These are phyloP conservation scores for Amorphotheca resinae DNA, from an alignment of 495 filamentous ascomycete genomes.

Conservation along the genomic window DNA sequence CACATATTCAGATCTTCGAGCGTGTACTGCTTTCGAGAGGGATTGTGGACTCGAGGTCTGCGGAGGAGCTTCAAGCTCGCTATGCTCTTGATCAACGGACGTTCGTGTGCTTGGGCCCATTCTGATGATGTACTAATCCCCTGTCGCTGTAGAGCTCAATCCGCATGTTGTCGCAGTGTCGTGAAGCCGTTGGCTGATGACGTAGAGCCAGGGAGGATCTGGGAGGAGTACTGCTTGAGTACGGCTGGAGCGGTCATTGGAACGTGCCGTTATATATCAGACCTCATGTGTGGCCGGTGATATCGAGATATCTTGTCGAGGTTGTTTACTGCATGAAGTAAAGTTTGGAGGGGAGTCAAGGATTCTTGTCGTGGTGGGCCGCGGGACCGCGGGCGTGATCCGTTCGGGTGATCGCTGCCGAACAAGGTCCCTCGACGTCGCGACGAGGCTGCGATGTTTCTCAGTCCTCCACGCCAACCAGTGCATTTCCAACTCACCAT, in stretches of 20 bases:
- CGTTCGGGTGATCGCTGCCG: too few species aligned
- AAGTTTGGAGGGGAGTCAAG: neutral
- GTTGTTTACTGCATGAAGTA: too few species aligned
- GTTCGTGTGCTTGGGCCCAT: slow-evolving; percentile 9
- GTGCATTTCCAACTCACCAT: too few species aligned
- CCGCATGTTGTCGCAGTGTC: neutral
- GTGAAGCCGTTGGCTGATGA: neutral
- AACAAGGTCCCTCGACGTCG: too few species aligned
- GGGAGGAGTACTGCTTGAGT: neutral
- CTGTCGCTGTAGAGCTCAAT: neutral
- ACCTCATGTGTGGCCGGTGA: too few species aligned
- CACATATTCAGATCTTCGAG: slow-evolving; percentile 66
- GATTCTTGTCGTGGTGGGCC: too few species aligned
- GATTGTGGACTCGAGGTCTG: slow-evolving; percentile 18
- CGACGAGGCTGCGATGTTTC: too few species aligned
- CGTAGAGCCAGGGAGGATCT: neutral
- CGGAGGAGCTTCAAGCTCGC: slow-evolving; percentile 1
- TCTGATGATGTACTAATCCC: neutral
- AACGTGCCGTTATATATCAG: neutral
- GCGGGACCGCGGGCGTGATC: too few species aligned
- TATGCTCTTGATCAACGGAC: slow-evolving; percentile 2
- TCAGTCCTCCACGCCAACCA: too few species aligned
- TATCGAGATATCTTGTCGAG: neutral
- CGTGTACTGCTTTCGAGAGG: slow-evolving; percentile 45
- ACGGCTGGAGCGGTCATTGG: neutral